Base-by-base conservation (phyloP, 768 basidiomycete genomes). In the Brasilioporus rufonigricans region DNA sequence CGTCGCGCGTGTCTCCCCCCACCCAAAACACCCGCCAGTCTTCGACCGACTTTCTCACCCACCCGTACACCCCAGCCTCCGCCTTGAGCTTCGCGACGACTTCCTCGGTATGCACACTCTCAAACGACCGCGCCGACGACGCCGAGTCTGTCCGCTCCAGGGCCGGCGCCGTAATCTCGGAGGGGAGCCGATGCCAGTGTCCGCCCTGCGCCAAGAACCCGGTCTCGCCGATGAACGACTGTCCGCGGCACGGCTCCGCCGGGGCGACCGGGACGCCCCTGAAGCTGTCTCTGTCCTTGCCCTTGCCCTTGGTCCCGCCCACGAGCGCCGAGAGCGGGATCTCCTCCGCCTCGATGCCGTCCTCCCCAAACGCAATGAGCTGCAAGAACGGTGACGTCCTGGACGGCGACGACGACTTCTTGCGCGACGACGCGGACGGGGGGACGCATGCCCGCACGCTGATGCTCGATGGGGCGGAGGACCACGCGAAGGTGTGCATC, bases 11-110 rank as follows among this genome's bases (percentile, higher is more conserved):
- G 60, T 73, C 73, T 21, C 88, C 88, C 0, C 91, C 91, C 11
- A 91, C 71, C 91, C 91, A 93, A 65, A 93, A 85, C 13, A 93
- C 80, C 21, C 91, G 76, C 80, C 84, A 93, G 63, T 93, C 91
- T 50, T 84, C 81, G 4, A 75, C 57, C 16, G 86, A 90, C 63
- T 86, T 90, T 61, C 82, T 73, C 70, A 83, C 78, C 90, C 91
- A 92, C 0, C 81, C 90, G 66, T 93, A 93, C 6, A 87, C 70
- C 7, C 91, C 91, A 53, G 85, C 77, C 53, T 85, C 82, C 21
- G 70, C 71, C 62, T 75, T 77, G 65, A 83, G 64, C 61, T 72
- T 67, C 26, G 71, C 73, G 1, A 70, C 53, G 9, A 83, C 62
- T 44, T 83, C 85, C 23, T 81, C 76, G 2, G 83, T 76, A 29